Base-by-base conservation (phyloP, 1,284 basidiomycete species). In the Testicularia cyperi region DNA sequence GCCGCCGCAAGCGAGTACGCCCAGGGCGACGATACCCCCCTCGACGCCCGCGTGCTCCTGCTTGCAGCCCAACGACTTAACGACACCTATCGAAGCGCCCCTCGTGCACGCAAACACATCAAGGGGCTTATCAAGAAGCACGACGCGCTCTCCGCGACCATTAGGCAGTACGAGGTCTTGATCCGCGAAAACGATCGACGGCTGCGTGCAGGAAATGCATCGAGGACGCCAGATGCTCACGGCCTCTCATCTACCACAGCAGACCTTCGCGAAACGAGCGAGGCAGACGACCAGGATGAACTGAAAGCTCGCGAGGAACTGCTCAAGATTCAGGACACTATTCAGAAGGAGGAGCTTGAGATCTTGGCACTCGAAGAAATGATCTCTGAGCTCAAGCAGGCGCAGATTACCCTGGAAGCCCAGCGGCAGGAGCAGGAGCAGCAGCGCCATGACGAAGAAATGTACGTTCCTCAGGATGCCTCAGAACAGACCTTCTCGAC, bases 331-430 rank as follows among this genome's bases (percentile, higher is more conserved):
- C 42, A 57, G 36, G 60, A 65, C 16, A 57, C 47, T 21, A 56
- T 70, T 8, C 53, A 70, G 29, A 63, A 64, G 19, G 74, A 75
- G 38, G 56, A 70, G 18, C 72, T 75, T 45, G 74, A 75, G 38
- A 62, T 74, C 18, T 45, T 75, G n/a, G 74, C 74, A 5, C 56
- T 75, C 20, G 70, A 73, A 22, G 67, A 65, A 32, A 66, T 73
- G 64, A 60, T 65, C 7, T 31, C 44, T 21, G 73, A 75, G 33
- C 41, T 72, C 12, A 49, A 56, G 15, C 45, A 61, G 22, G 49
- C 49, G 6, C 44, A 49, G 18, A 21, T n/a, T n/a, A n/a, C n/a
- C n/a, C 8, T 10, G 18, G 10, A 32, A 16, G 33, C 29, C 26
- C 51, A 47, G 10, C 35, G 48, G 29, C 45, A 55, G 13, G 48